These are phyloP conservation scores for Sechiopsis laciniata DNA, from an alignment of 306 rosid genomes.

Conservation along the genomic window DNA sequence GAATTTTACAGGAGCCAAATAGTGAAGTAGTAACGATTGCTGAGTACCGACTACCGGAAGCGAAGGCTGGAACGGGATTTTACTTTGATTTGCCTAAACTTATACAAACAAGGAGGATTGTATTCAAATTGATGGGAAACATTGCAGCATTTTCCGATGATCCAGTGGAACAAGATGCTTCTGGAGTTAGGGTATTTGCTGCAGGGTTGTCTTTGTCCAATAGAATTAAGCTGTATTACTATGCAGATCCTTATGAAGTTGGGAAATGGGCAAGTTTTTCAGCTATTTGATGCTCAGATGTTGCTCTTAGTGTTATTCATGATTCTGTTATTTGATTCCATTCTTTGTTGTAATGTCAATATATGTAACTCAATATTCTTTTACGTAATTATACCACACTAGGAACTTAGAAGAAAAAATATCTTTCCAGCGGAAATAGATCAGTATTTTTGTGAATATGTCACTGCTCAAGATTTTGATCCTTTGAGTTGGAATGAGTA, in stretches of 20 bases:
- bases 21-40: constrained; percentile 49
- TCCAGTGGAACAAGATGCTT: constrained; percentile 72
- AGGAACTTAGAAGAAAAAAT: constrained; percentile 2
- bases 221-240: constrained; percentile 65
- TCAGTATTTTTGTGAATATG: neutral
- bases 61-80: constrained; percentile 73
- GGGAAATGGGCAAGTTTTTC: constrained; percentile 96
- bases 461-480: constrained; percentile 6
- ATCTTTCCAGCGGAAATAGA: neutral
- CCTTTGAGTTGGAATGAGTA: neutral
- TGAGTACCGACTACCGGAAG: constrained; percentile 89
- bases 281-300: constrained; percentile 43
- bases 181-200: constrained; percentile 49
- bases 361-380: constrained; percentile 14
- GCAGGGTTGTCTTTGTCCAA: constrained; percentile 69
- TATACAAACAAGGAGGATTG: constrained; percentile 61
- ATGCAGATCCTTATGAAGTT: constrained; percentile 79
- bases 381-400: neutral
- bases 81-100: constrained; percentile 80
- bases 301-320: neutral
- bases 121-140: constrained; percentile 80
- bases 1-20: constrained; percentile 50
- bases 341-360: constrained; percentile 20
- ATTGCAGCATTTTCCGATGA: constrained; percentile 77
- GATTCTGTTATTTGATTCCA: constrained; percentile 10